Evolutionary conservation across 2,329 filamentous ascomycete species (phyloP).

Genomic region (Ascochyta viciae-villosae): DNA sequence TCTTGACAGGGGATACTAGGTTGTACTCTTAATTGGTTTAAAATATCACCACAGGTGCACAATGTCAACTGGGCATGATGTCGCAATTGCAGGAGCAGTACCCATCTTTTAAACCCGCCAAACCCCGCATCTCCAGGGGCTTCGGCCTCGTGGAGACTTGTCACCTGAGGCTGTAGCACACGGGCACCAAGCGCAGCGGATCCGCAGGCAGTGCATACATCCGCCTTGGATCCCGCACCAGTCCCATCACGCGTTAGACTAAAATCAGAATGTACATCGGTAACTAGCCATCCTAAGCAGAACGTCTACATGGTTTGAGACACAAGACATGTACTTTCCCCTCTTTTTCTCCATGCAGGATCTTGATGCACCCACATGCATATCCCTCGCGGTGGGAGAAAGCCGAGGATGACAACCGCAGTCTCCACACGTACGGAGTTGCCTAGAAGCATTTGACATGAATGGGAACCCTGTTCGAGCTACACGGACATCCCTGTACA

Average conservation of each 20-base stretch:
- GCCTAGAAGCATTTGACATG: too few species aligned
- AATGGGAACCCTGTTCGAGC: too few species aligned
- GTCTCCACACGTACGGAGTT: too few species aligned
- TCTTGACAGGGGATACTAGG: conserved; percentile 38
- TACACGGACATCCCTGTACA: too few species aligned
- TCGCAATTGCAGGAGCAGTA: conserved; percentile 20
- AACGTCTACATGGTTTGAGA: conserved; percentile 18
- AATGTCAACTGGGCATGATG: conserved; percentile 37
- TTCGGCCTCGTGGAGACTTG: conserved; percentile 34
- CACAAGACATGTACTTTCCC: conserved; percentile 28
- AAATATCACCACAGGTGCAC: conserved; percentile 36
- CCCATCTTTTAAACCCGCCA: conserved; percentile 36
- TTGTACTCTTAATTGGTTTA: background rate
- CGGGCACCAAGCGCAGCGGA: too few species aligned
- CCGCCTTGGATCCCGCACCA: conserved; percentile 12
- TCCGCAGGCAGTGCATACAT: too few species aligned
- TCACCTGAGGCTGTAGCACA: conserved; percentile 27
- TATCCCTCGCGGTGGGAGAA: too few species aligned
- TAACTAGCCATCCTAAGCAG: conserved; percentile 17
- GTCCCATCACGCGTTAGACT: conserved; percentile 13
- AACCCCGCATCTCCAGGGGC: conserved; percentile 40
- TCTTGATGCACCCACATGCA: conserved; percentile 21
- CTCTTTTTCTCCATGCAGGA: conserved; percentile 33
- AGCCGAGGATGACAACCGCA: too few species aligned
- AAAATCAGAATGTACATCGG: conserved; percentile 18